Evolutionary conservation across 2,329 filamentous ascomycete species (phyloP), one percentile per base, ranked within the genome.

Genomic region (Cephalotrichum gorgonifer): DNA sequence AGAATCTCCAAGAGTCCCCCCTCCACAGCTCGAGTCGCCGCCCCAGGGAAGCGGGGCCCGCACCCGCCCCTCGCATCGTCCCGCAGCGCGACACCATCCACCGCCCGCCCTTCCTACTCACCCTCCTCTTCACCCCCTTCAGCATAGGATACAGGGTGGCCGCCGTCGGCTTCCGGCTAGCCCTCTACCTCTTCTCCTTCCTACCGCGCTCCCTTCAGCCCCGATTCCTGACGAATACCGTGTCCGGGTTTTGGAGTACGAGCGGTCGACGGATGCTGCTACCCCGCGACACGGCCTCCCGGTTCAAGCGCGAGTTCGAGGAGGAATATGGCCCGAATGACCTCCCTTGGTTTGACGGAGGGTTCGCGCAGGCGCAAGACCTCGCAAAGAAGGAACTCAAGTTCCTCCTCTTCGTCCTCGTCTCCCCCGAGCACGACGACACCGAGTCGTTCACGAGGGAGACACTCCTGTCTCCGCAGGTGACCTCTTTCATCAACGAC

Each of bases 401-500:
- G 62, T 95, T 94, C 61, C 72, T 98, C 14, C 68, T 97, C n/a
- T 84, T 96, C 15, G 71, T 97, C 5, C 76, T 98, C 15, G 70
- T 95, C 48, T 94, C 90, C 1, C 88, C 90, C 0, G 93, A 97
- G 65, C 91, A 98, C 64, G 93, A 98, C 60, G 89, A 97, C 57
- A 97, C 87, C 1, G 76, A 81, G 22, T 73, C 77, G 1, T 98
- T 95, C 68, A 79, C 90, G 52, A 79, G 79, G 38, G 84, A 95
- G 25, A 96, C 89, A 0, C 75, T 98, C 0, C 76, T 96, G 7
- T 76, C 84, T 1, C 77, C 79, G 1, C 83, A 90, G 41, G 82
- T 96, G 3, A 73, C 83, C 11, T 69, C 74, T 6, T 95, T 88
- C 58, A 65, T 97, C 56, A 83, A 81, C 54, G 78, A 91, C 52